Evolutionary conservation across 371 early-diverging fungal species (phyloP).

Genomic region (Mucor piriformis): DNA sequence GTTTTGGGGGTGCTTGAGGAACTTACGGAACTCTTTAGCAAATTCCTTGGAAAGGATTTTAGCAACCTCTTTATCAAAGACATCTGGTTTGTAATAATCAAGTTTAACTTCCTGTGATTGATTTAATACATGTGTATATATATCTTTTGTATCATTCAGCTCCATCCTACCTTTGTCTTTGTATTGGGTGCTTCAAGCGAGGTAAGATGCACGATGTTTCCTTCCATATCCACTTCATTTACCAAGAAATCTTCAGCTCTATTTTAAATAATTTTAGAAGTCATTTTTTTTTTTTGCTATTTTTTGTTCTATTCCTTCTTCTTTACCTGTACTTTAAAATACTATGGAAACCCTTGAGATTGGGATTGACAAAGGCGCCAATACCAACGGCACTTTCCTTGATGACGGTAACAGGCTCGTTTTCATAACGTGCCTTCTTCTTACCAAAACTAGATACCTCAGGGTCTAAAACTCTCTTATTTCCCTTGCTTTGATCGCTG

Average conservation of each 20-base stretch:
- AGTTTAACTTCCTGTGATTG: neutral
- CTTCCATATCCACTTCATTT: constrained; percentile 86
- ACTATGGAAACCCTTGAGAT: constrained; percentile 67
- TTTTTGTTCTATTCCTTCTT: neutral
- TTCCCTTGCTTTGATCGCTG: constrained; percentile 3
- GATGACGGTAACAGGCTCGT: neutral
- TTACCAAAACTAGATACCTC: constrained; percentile 5
- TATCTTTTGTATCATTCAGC: neutral
- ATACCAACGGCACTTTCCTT: constrained; percentile 81
- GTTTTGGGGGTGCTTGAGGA: constrained; percentile 30
- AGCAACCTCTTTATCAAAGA: constrained; percentile 33
- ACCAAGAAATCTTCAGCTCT: constrained; percentile 87
- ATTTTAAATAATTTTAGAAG: neutral
- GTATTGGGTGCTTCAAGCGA: constrained; percentile 42
- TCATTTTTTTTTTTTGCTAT: neutral
- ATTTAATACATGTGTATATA: neutral
- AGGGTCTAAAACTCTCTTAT: constrained; percentile 15
- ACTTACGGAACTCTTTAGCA: constrained; percentile 30
- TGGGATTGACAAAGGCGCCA: constrained; percentile 64
- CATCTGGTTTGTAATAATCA: constrained; percentile 7
- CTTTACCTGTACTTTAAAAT: constrained; percentile 78
- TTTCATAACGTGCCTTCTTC: constrained; percentile 17
- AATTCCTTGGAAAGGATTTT: constrained; percentile 24
- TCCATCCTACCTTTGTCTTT: constrained; percentile 16
- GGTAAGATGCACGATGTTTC: constrained; percentile 71